A percentile compares a stretch with the other conserved stretches of the same genome.
These are phyloP conservation scores for Emmonsiellopsis sp. DNA, from an alignment of 2,329 filamentous ascomycete species.

Conservation along the genomic window DNA sequence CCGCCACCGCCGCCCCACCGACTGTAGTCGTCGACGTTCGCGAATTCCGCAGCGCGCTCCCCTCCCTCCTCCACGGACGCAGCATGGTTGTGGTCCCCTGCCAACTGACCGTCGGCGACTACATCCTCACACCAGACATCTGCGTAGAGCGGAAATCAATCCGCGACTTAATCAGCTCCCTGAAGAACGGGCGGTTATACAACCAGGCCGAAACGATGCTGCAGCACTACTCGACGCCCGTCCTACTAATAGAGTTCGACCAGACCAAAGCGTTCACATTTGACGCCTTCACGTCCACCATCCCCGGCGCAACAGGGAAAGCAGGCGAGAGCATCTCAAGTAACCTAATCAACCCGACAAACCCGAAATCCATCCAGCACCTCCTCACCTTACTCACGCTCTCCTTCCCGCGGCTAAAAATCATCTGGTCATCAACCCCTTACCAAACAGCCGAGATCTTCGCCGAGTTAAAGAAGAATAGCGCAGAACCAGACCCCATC, in stretches of 20 bases:
- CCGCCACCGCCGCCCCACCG: conserved; percentile 76
- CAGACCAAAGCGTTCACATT: conserved; percentile 96
- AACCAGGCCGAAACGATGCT: conserved; percentile 92
- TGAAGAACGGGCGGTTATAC: conserved; percentile 85
- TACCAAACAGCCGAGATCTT: conserved; percentile 98
- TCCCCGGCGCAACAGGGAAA: conserved; percentile 41
- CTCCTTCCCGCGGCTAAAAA: conserved; percentile 77
- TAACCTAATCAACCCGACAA: conserved; percentile 52
- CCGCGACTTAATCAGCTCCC: conserved; percentile 80
- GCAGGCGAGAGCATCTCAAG: conserved; percentile 47
- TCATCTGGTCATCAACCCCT: conserved; percentile 88
- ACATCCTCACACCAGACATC: conserved; percentile 82
- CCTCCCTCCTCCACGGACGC: conserved; percentile 80
- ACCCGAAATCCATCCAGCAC: conserved; percentile 70
- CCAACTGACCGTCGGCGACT: conserved; percentile 93
- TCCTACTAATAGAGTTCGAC: conserved; percentile 96
- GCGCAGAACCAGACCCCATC: conserved; percentile 82
- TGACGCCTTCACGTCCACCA: conserved; percentile 48
- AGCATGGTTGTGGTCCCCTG: conserved; percentile 85
- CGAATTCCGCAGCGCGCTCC: conserved; percentile 87
- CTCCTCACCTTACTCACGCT: conserved; percentile 88
- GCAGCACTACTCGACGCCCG: conserved; percentile 76
- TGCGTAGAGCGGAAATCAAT: conserved; percentile 93
- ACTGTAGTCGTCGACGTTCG: conserved; percentile 91
- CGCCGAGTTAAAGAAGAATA: conserved; percentile 79